phyloP scores from a whole-genome alignment of 1,284 basidiomycete species.

The Schizophyllum commune region DNA sequence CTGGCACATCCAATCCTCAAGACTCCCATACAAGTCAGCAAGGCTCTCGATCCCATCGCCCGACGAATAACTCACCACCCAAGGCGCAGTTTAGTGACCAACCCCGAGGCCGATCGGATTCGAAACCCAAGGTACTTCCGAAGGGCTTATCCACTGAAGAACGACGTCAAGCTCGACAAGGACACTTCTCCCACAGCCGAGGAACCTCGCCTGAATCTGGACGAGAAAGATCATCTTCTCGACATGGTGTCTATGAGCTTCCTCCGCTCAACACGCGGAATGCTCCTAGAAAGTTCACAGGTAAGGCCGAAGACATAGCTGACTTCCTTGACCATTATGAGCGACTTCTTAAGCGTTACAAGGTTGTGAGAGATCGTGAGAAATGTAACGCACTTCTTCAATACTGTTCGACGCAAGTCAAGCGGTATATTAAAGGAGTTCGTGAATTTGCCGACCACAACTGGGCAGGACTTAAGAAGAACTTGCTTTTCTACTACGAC shows the following conservation, averaged over 20 bases:
- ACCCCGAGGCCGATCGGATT: no score
- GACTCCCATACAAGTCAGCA: no score
- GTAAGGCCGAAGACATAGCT: not conserved
- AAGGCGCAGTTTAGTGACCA: no score
- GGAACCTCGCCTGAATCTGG: no score
- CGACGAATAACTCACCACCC: no score
- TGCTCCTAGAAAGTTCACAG: constrained; percentile 4
- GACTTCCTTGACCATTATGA: not conserved
- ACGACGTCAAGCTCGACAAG: no score
- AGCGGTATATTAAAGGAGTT: constrained; percentile 1
- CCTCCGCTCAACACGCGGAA: not conserved
- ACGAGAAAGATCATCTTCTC: no score
- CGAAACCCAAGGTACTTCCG: no score
- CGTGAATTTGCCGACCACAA: not conserved
- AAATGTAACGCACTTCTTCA: constrained; percentile 1
- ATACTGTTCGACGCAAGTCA: constrained; percentile 2
- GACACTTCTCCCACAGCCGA: no score
- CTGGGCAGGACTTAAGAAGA: not conserved
- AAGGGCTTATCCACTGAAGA: not conserved
- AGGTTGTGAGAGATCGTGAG: not conserved
- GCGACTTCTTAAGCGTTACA: not conserved
- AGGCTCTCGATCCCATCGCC: no score
- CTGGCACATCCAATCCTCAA: no score
- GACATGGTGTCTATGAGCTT: constrained; percentile 1
- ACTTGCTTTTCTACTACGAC: constrained; percentile 1